Evolutionary conservation across 192 early-diverging fungal genomes (phyloP).

Genomic region (Entomortierella beljakovae): DNA sequence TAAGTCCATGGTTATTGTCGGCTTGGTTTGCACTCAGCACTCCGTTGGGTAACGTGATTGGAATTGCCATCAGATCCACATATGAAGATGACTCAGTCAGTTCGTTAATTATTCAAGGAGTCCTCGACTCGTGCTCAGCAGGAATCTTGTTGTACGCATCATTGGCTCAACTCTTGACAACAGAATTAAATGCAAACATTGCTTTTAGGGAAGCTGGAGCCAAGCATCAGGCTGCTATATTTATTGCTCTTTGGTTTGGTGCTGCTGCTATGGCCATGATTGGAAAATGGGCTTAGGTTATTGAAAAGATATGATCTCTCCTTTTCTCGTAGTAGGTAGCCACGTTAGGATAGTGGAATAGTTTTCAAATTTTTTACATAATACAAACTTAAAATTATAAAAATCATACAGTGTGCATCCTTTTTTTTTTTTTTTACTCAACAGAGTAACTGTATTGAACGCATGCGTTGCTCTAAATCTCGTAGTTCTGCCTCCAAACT

Average conservation of each 20-base stretch:
- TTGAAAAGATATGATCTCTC: no score
- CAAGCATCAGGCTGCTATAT: constrained; percentile 57
- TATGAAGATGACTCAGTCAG: constrained; percentile 66
- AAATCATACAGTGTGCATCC: no score
- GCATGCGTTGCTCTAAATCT: constrained; percentile 38
- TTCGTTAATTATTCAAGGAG: constrained; percentile 75
- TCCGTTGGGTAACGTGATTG: constrained; percentile 83
- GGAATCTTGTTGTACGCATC: constrained; percentile 88
- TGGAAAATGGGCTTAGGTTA: constrained; percentile 75
- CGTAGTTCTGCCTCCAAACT: constrained; percentile 34
- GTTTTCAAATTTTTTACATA: no score
- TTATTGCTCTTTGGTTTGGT: constrained; percentile 75
- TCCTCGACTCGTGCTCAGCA: constrained; percentile 82
- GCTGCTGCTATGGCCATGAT: constrained; percentile 83
- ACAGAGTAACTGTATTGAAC: constrained; percentile 34
- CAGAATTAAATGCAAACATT: constrained; percentile 71
- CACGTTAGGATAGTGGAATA: no score
- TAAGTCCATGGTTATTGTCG: constrained; percentile 65
- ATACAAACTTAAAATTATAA: no score
- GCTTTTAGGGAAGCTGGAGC: constrained; percentile 58
- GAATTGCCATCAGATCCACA: constrained; percentile 74
- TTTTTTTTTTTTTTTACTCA: neutral
- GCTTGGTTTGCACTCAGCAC: constrained; percentile 80
- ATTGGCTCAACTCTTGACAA: constrained; percentile 77
- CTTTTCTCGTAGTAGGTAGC: no score